phyloP scores from a whole-genome alignment of 495 filamentous ascomycete genomes.

The Trichocladium antarcticum region DNA sequence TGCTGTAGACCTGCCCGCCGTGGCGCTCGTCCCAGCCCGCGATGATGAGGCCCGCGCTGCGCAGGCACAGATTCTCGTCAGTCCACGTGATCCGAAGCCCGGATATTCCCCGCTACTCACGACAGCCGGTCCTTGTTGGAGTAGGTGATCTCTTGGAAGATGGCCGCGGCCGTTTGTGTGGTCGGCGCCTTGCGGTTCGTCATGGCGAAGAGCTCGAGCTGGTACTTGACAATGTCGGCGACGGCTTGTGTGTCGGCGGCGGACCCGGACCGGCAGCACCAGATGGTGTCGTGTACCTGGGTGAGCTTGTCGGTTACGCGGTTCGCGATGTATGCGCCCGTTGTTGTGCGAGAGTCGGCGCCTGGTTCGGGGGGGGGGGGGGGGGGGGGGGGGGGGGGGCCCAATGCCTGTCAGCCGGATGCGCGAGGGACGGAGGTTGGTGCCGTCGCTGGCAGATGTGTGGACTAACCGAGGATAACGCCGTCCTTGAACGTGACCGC shows the following conservation, averaged over 20 bases:
- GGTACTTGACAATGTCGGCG: slow-evolving; percentile 93
- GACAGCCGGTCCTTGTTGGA: slow-evolving; percentile 86
- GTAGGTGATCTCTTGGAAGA: slow-evolving; percentile 97
- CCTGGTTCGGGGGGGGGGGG: slow-evolving; percentile 32
- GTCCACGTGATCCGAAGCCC: background rate
- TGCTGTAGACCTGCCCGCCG: slow-evolving; percentile 93
- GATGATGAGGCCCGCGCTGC: slow-evolving; percentile 94
- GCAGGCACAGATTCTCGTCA: too few relatives aligned
- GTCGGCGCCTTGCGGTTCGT: slow-evolving; percentile 78
- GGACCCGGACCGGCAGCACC: slow-evolving; percentile 95
- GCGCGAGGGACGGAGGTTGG: background rate
- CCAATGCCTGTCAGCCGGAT: background rate
- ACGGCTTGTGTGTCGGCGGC: slow-evolving; percentile 97
- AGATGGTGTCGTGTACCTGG: slow-evolving; percentile 95
- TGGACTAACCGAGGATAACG: slow-evolving; percentile 68
- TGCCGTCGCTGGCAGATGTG: background rate
- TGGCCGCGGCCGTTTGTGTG: slow-evolving; percentile 82
- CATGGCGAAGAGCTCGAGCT: slow-evolving; percentile 85
- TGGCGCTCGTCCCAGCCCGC: slow-evolving; percentile 89
- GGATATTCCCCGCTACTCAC: slow-evolving; percentile 34
- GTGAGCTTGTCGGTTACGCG: slow-evolving; percentile 98
- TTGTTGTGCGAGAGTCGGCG: slow-evolving; percentile 96
- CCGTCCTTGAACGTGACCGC: slow-evolving; percentile 96
- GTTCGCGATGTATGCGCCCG: slow-evolving; percentile 96
- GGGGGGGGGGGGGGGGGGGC: background rate